A percentile compares a stretch with the other conserved stretches of the same genome.
Conservation (phyloP, 129 eudicot species). For the Ambrosia artemisiifolia region DNA sequence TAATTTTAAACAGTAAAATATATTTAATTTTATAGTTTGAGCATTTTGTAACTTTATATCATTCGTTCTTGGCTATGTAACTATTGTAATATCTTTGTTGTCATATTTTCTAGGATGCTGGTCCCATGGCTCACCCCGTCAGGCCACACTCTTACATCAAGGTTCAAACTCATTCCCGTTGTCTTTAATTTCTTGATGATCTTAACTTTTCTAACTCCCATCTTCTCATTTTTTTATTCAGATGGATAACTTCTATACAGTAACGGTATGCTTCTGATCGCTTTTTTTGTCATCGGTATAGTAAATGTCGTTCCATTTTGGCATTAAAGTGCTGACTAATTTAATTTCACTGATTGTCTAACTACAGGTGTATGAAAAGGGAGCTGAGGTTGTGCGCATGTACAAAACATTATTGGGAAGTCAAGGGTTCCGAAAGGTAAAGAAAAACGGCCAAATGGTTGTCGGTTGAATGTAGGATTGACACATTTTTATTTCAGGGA, state of each 20-base stretch:
- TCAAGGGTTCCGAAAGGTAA: constrained; percentile 88
- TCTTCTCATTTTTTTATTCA: constrained; percentile 22
- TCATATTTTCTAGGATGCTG: constrained; percentile 73
- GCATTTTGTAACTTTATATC: neutral
- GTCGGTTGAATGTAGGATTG: neutral
- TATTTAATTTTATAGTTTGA: neutral
- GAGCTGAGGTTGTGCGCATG: constrained; percentile 99
- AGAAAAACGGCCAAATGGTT: constrained; percentile 4
- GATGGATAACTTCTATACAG: constrained; percentile 99
- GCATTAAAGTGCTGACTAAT: neutral
- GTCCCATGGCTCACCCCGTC: constrained; percentile 99
- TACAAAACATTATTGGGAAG: constrained; percentile 86
- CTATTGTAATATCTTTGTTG: neutral
- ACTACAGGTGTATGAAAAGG: constrained; percentile 88
- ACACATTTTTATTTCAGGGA: constrained; percentile 43
- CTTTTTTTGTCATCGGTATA: neutral
- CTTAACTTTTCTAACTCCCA: neutral
- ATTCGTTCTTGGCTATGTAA: neutral
- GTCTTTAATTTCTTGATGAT: neutral
- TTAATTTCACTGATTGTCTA: constrained; percentile 11
- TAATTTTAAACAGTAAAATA: neutral
- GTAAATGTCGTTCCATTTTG: neutral
- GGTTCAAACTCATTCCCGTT: constrained; percentile 33
- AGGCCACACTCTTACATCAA: constrained; percentile 97
- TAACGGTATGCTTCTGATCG: constrained; percentile 59